Percentiles rank a stretch among this genome's conserved stretches.
Evolutionary conservation across 2,329 filamentous ascomycete genomes (phyloP).

Genomic region (Pseudocercospora crystallina): DNA sequence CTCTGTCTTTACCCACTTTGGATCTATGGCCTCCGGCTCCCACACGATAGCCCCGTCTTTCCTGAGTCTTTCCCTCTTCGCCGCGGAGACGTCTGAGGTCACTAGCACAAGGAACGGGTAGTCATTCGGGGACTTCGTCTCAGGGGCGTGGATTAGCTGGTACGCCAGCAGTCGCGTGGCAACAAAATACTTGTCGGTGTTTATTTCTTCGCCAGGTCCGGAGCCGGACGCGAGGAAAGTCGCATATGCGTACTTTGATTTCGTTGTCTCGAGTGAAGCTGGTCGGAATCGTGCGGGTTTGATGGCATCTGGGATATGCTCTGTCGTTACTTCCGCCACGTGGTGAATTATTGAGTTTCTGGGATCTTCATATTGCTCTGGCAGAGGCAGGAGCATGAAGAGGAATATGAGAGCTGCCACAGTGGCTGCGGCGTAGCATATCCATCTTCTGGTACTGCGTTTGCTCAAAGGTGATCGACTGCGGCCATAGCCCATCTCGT

Average conservation of each 20-base stretch:
- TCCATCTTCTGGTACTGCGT: background rate
- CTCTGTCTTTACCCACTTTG: conserved; percentile 16
- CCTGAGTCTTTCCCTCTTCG: conserved; percentile 28
- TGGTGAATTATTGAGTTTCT: conserved; percentile 17
- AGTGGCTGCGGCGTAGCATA: background rate
- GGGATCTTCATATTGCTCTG: conserved; percentile 11
- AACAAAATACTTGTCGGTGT: conserved; percentile 32
- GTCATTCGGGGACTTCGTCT: conserved; percentile 25
- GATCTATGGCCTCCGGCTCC: conserved; percentile 16
- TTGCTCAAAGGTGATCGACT: conserved; percentile 2
- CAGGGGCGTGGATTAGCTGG: conserved; percentile 34
- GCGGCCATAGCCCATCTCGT: background rate
- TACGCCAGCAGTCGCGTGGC: conserved; percentile 33
- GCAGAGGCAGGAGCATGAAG: conserved; percentile 14
- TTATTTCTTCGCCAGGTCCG: conserved; percentile 17
- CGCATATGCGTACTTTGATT: conserved; percentile 29
- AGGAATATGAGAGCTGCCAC: too few relatives aligned
- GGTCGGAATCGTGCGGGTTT: background rate
- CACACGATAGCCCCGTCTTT: conserved; percentile 32
- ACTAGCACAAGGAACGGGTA: conserved; percentile 36
- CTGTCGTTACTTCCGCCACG: conserved; percentile 12
- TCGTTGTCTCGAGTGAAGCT: background rate
- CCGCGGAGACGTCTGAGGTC: conserved; percentile 26
- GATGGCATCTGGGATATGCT: conserved; percentile 1
- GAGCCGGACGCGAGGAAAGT: conserved; percentile 30